These are phyloP conservation scores for Phytopythium cucurbitacearum DNA, from an alignment of 352 stramenopile genomes.

Conservation along the genomic window DNA sequence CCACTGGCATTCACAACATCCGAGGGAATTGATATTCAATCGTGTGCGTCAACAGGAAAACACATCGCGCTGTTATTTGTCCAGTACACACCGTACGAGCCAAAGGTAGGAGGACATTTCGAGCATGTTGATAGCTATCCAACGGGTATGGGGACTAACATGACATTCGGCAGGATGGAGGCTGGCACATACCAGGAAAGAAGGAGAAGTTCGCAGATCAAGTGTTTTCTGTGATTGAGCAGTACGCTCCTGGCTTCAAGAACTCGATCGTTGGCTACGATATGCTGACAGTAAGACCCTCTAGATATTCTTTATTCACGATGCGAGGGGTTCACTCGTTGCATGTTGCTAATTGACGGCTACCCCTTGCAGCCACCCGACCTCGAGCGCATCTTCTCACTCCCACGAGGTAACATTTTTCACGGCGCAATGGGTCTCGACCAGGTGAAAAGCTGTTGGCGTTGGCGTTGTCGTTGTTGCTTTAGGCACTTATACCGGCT, in stretches of 20 bases:
- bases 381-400: constrained; percentile 84
- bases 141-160: not conserved
- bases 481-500: not conserved
- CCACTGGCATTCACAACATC: no score
- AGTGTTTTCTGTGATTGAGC: constrained; percentile 84
- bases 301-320: not conserved
- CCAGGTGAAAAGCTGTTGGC: constrained; percentile 31
- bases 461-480: not conserved
- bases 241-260: constrained; percentile 85
- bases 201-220: constrained; percentile 79
- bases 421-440: constrained; percentile 89
- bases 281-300: constrained; percentile 63
- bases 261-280: constrained; percentile 81
- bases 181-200: constrained; percentile 65
- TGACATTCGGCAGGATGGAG: constrained; percentile 43
- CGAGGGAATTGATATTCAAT: no score
- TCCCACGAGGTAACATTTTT: constrained; percentile 88
- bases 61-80: constrained; percentile 90
- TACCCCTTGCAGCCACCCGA: constrained; percentile 55
- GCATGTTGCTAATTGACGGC: no score
- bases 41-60: constrained; percentile 37
- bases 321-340: no score
- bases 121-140: not conserved
- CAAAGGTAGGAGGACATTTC: constrained; percentile 34
- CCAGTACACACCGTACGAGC: constrained; percentile 88